Evolutionary conservation across 169 alveolate species (phyloP).

Genomic region (Plasmodium billcollinsi): DNA sequence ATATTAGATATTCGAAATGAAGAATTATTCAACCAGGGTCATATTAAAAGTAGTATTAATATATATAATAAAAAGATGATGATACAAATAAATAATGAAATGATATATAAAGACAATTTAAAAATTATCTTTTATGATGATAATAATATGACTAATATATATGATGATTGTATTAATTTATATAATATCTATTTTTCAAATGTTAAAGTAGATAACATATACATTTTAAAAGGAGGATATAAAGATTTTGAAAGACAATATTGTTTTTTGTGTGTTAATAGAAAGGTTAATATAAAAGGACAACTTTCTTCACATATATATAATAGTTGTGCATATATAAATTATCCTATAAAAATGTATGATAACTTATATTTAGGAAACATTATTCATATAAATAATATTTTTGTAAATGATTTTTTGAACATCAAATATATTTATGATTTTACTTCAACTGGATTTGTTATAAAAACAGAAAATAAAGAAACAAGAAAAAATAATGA

Average conservation of each 20-base stretch:
- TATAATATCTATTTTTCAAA: conserved; percentile 13
- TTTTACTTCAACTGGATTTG: conserved; percentile 54
- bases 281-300: background rate
- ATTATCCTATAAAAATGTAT: conserved; percentile 60
- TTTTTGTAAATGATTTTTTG: conserved; percentile 10
- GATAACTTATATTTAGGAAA: conserved; percentile 43
- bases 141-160: background rate
- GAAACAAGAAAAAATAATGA: background rate
- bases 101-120: conserved; percentile 7
- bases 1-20: conserved; percentile 34
- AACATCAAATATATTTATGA: conserved; percentile 51
- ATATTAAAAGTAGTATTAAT: conserved; percentile 29
- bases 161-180: background rate
- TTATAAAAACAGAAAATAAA: conserved; percentile 4
- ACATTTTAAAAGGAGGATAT: conserved; percentile 72
- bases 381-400: conserved; percentile 36
- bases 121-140: conserved; percentile 49
- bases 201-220: conserved; percentile 23
- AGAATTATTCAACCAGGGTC: conserved; percentile 2
- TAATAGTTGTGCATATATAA: conserved; percentile 5
- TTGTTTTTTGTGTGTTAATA: conserved; percentile 33
- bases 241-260: conserved; percentile 46
- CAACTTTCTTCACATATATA: background rate
- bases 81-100: conserved; percentile 23
- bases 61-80: conserved; percentile 13